Evolutionary conservation across 192 early-diverging fungal species (phyloP).

Genomic region (Umbelopsis ramanniana): DNA sequence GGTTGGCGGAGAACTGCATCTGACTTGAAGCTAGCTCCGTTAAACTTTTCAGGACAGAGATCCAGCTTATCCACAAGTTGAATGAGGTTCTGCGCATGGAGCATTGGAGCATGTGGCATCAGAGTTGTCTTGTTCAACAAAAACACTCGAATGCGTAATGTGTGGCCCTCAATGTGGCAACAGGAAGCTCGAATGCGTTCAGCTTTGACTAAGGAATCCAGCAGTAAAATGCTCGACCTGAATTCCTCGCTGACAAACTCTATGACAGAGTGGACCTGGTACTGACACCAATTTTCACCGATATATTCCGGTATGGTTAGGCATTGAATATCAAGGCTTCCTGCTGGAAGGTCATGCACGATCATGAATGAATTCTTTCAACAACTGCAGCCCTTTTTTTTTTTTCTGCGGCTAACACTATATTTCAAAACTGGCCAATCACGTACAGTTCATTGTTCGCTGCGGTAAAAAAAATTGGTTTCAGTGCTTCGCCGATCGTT

Average conservation of each 20-base stretch:
- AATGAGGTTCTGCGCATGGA: conserved; percentile 11
- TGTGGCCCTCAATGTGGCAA: not conserved
- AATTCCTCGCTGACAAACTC: not conserved
- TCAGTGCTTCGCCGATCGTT: not conserved
- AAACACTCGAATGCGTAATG: not conserved
- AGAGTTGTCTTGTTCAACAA: not conserved
- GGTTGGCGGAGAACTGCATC: conserved; percentile 10
- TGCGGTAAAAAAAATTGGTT: not conserved
- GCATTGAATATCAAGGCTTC: not conserved
- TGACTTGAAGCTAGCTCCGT: not conserved
- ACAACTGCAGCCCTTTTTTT: not conserved
- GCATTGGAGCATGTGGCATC: not conserved
- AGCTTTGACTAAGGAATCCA: not conserved
- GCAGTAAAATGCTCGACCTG: not conserved
- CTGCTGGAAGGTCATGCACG: conserved; percentile 19
- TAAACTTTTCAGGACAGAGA: conserved; percentile 17
- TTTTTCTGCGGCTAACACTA: no score
- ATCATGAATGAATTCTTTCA: not conserved
- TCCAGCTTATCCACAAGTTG: conserved; percentile 3
- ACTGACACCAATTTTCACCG: not conserved
- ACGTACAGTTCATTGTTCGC: no score
- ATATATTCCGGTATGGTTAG: not conserved
- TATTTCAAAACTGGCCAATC: no score
- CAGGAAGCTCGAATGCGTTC: conserved; percentile 15
- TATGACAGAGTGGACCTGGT: not conserved